These are phyloP conservation scores for Fusarium nygamai DNA, from an alignment of 2,329 filamentous ascomycete species.

Conservation along the genomic window DNA sequence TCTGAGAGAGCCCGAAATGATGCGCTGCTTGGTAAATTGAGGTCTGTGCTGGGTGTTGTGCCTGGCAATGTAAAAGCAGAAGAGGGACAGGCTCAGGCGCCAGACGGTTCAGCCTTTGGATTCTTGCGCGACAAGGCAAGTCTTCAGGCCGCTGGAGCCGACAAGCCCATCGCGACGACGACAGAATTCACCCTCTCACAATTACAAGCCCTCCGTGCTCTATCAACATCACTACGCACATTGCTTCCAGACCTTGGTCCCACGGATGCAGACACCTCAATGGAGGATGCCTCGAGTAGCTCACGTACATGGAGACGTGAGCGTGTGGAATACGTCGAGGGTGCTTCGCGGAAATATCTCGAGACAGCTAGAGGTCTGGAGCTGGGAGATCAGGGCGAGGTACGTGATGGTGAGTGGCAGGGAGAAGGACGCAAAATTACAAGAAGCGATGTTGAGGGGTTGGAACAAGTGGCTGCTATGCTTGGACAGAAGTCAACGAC, in stretches of 20 bases:
- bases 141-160: conserved; percentile 60
- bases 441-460: conserved; percentile 64
- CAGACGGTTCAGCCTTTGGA: conserved; percentile 54
- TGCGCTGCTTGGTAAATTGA: conserved; percentile 72
- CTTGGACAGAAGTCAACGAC: conserved; percentile 47
- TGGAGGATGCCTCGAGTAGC: conserved; percentile 45
- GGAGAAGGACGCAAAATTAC: conserved; percentile 61
- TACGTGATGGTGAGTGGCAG: conserved; percentile 73
- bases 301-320: conserved; percentile 72
- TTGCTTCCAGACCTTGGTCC: conserved; percentile 70
- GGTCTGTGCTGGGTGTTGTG: conserved; percentile 51
- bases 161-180: conserved; percentile 73
- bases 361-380: conserved; percentile 76
- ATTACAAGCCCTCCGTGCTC: conserved; percentile 77
- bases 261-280: conserved; percentile 46
- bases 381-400: conserved; percentile 67
- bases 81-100: conserved; percentile 20
- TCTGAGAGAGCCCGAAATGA: conserved; percentile 79
- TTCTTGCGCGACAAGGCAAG: conserved; percentile 66
- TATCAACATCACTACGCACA: conserved; percentile 68
- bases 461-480: conserved; percentile 62
- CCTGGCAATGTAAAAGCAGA: conserved; percentile 44
- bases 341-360: conserved; percentile 78
- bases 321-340: conserved; percentile 84
- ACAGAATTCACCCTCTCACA: conserved; percentile 84